Conservation (phyloP, 371 early-diverging fungal species). For the Syncephalastrum monosporum region DNA sequence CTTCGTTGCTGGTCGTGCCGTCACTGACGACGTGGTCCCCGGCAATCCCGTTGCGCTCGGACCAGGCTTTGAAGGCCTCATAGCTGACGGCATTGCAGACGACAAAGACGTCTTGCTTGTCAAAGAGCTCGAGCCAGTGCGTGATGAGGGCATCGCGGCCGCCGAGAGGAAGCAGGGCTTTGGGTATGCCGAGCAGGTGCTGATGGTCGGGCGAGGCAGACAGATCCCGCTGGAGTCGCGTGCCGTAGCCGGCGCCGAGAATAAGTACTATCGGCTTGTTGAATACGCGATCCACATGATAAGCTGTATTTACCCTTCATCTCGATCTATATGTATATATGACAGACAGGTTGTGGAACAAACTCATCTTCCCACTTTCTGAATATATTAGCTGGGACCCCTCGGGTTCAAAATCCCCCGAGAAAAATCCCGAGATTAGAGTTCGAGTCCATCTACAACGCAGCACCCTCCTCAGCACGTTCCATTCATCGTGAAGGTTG, state of each 20-base stretch:
- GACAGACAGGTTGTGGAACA: no score
- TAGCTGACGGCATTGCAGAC: conserved; percentile 50
- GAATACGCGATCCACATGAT: no score
- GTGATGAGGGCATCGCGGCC: conserved; percentile 49
- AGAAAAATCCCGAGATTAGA: no score
- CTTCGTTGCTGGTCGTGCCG: conserved; percentile 50
- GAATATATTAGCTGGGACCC: no score
- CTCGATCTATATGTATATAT: no score
- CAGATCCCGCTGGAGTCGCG: conserved; percentile 54
- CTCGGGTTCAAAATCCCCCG: no score
- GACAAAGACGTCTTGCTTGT: conserved; percentile 31
- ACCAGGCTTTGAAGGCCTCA: conserved; percentile 49
- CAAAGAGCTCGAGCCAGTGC: conserved; percentile 49
- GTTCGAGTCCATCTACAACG: no score
- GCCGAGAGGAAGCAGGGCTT: conserved; percentile 52
- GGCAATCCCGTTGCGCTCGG: conserved; percentile 36
- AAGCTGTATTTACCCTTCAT: no score
- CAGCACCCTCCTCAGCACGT: no score
- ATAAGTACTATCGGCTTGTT: conserved; percentile 34
- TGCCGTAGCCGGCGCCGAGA: conserved; percentile 59
- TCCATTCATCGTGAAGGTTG: no score
- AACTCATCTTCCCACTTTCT: no score
- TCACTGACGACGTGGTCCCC: conserved; percentile 51
- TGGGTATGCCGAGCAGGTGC: conserved; percentile 48
- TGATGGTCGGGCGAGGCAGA: conserved; percentile 21